Evolutionary conservation across 352 stramenopile genomes (phyloP), one percentile per base, ranked within the genome.

Genomic region (Globisporangium nodosum): DNA sequence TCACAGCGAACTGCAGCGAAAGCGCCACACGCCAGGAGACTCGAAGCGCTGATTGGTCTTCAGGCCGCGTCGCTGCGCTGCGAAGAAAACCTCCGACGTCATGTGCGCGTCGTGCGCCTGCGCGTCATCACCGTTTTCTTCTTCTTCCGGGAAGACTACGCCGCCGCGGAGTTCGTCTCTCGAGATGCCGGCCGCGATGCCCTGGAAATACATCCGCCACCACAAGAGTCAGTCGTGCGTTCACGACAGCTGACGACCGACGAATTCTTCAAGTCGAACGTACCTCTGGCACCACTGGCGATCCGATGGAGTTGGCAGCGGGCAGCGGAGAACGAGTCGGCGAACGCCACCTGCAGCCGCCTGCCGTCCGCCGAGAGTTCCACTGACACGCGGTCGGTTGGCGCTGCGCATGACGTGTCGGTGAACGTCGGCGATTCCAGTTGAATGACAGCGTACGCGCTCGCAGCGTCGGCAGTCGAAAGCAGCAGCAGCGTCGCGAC

Each of bases 51-150:
- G 52, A 31, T 43, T 66, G 37, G 30, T 39, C 54, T 48, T 54
- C 21, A 8, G 58, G 31, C 27, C 58, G 53, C 18, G 58, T n/a
- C 15, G 55, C 57, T 46, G 62, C 31, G 16, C 40, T 20, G 40
- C 65, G 59, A 68, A 76, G 68, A 53, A 69, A 52, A 57, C 60
- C 39, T 65, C 58, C 39, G 49, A 60, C 15, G 57, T 56, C 49
- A 69, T 49, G 31, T 65, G 52, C 40, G 59, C 66, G 16, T 59
- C 63, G 49, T 56, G 27, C 20, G n/a, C 6, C 11, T 24, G 35
- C 12, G 50, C 53, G 20, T 31, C 42, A 13, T 18, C 40, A 0
- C 52, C 51, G 0, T 27, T 27, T 27, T 27, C 24, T 27, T 27
- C 24, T 27, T 54, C 48, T 1, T 43, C 13, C 30, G 50, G 48